Percentiles rank a stretch among this genome's conserved stretches.
These are phyloP conservation scores for Pythium rishiriense DNA, from an alignment of 352 stramenopile genomes.

Conservation along the genomic window DNA sequence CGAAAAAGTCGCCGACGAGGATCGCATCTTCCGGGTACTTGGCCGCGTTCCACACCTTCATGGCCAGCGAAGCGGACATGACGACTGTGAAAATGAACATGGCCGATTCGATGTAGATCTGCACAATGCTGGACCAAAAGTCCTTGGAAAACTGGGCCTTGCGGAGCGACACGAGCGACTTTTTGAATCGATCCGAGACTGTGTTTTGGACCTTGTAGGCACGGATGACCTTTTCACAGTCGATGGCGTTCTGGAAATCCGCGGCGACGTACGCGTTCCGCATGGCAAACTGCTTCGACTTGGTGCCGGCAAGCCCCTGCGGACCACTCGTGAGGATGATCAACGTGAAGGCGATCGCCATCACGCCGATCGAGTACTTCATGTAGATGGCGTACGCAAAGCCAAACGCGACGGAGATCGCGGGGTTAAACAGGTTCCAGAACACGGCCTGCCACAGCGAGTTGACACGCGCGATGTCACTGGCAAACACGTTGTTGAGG, in stretches of 20 bases:
- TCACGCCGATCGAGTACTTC: slow-evolving; percentile 81
- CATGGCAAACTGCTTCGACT: slow-evolving; percentile 84
- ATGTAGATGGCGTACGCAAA: slow-evolving; percentile 86
- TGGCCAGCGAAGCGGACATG: slow-evolving; percentile 80
- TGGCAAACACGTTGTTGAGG: slow-evolving; percentile 88
- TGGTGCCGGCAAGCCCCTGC: slow-evolving; percentile 81
- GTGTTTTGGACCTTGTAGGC: slow-evolving; percentile 85
- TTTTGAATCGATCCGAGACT: slow-evolving; percentile 70
- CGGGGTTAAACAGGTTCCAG: slow-evolving; percentile 85
- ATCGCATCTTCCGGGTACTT: slow-evolving; percentile 41
- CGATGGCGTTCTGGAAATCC: slow-evolving; percentile 87
- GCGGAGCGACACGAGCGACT: slow-evolving; percentile 55
- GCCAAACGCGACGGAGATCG: slow-evolving; percentile 77
- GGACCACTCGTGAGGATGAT: slow-evolving; percentile 81
- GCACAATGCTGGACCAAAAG: slow-evolving; percentile 88
- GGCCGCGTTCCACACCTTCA: slow-evolving; percentile 74
- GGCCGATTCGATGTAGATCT: slow-evolving; percentile 89
- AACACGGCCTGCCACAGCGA: slow-evolving; percentile 87
- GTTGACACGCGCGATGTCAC: slow-evolving; percentile 85
- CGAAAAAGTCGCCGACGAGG: slow-evolving; percentile 80
- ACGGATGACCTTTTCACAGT: slow-evolving; percentile 86
- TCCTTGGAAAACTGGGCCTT: slow-evolving; percentile 90
- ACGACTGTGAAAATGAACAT: slow-evolving; percentile 91
- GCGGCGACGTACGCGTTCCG: slow-evolving; percentile 87
- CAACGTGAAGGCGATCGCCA: slow-evolving; percentile 81